A percentile compares a stretch with the other conserved stretches of the same genome.
phyloP scores from a whole-genome alignment of 1,139 yeast species.

The Scheffersomyces illinoinensis region DNA sequence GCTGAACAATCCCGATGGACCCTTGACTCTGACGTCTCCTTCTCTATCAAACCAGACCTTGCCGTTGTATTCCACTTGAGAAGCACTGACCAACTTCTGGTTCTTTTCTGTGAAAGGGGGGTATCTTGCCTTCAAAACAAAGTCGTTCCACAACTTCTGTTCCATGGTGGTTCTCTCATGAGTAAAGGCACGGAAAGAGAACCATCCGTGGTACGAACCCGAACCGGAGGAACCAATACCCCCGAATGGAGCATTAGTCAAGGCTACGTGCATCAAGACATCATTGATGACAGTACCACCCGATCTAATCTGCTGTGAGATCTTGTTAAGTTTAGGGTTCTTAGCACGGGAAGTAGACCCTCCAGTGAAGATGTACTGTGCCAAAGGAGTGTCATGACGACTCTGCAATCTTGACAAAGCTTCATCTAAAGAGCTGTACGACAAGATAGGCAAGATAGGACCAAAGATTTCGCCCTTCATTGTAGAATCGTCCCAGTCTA shows the following conservation, averaged over 20 bases:
- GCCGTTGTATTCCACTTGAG: slow-evolving; percentile 30
- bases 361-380: slow-evolving; percentile 71
- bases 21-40: slow-evolving; percentile 35
- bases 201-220: slow-evolving; percentile 79
- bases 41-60: slow-evolving; percentile 38
- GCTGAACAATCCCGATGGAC: slow-evolving; percentile 37
- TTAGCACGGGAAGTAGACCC: slow-evolving; percentile 32
- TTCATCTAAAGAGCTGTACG: slow-evolving; percentile 47
- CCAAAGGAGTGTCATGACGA: slow-evolving; percentile 83
- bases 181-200: slow-evolving; percentile 71
- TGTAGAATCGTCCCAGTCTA: slow-evolving; percentile 62
- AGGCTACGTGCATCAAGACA: slow-evolving; percentile 68
- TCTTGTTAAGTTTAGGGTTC: slow-evolving; percentile 50
- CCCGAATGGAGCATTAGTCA: slow-evolving; percentile 82
- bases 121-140: slow-evolving; percentile 58
- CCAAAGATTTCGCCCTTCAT: slow-evolving; percentile 85
- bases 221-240: slow-evolving; percentile 86
- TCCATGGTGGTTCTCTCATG: slow-evolving; percentile 72
- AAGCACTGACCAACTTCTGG: slow-evolving; percentile 23
- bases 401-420: slow-evolving; percentile 51
- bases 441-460: slow-evolving; percentile 76
- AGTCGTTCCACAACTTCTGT: slow-evolving; percentile 70
- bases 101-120: slow-evolving; percentile 59
- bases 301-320: slow-evolving; percentile 60
- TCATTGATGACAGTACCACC: slow-evolving; percentile 80